Percentiles rank a stretch among this genome's conserved stretches.
Conservation (phyloP, 2,329 filamentous ascomycete species). For the Talaromyces sp. region DNA sequence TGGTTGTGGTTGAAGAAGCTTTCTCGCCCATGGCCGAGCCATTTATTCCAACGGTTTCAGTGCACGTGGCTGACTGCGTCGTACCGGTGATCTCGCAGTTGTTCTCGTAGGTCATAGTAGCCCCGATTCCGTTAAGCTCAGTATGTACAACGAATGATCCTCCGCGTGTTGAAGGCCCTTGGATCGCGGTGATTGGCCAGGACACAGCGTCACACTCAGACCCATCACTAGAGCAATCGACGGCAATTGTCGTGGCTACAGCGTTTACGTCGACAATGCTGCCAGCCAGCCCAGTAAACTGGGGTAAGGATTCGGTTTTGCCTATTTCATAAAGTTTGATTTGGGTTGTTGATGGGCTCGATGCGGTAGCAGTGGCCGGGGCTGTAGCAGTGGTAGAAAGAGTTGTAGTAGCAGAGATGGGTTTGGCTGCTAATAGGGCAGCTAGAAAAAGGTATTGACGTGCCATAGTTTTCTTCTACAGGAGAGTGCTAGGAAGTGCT, state of each 20-base stretch:
- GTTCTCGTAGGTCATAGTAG: conserved; percentile 6
- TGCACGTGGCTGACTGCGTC: conserved; percentile 14
- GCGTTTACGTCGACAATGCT: conserved; percentile 15
- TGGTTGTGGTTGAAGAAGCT: conserved; percentile 1
- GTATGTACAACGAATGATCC: conserved; percentile 11
- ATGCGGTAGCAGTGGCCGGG: not conserved
- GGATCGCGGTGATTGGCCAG: conserved; percentile 13
- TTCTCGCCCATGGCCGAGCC: too few relatives aligned
- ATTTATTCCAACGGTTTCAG: conserved; percentile 2
- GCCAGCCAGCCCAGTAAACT: conserved; percentile 3
- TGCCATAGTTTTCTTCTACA: too few relatives aligned
- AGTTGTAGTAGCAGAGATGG: not conserved
- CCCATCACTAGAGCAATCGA: conserved; percentile 7
- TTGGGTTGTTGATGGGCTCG: not conserved
- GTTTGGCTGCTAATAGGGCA: not conserved
- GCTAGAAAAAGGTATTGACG: too few relatives aligned
- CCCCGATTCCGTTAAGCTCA: conserved; percentile 1
- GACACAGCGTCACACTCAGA: conserved; percentile 8
- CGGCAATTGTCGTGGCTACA: conserved; percentile 14
- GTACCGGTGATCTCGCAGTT: conserved; percentile 15
- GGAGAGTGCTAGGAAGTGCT: too few relatives aligned
- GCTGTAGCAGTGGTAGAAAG: not conserved
- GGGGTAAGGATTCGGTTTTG: not conserved
- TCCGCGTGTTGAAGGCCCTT: conserved; percentile 16
- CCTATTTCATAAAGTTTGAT: conserved; percentile 13